These are phyloP conservation scores for Candida sphagnicola DNA, from an alignment of 805 yeast species.

Conservation along the genomic window DNA sequence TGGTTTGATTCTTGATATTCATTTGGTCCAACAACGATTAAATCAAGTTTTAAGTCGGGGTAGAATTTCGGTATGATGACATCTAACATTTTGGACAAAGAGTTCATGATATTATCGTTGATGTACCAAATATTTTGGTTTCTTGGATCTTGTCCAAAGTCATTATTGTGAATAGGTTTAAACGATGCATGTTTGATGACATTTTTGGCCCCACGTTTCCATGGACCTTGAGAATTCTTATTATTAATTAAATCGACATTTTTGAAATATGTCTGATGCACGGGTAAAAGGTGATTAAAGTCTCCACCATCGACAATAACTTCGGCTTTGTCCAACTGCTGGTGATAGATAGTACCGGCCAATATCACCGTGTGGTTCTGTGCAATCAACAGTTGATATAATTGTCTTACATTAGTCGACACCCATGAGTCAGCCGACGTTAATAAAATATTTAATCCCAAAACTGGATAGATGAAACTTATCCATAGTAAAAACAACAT, in stretches of 20 bases:
- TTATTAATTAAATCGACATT: constrained; percentile 9
- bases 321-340: not conserved
- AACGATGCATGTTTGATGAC: not conserved
- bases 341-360: constrained; percentile 27
- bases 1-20: constrained; percentile 15
- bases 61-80: constrained; percentile 21
- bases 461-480: not conserved
- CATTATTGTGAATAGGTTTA: constrained; percentile 6
- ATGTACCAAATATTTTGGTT: constrained; percentile 31
- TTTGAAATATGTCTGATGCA: constrained; percentile 26
- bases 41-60: constrained; percentile 24
- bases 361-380: constrained; percentile 28
- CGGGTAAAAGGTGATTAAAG: constrained; percentile 28
- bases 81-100: constrained; percentile 22
- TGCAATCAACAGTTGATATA: constrained; percentile 22
- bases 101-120: constrained; percentile 21
- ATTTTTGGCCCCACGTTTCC: constrained; percentile 2
- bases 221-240: constrained; percentile 14
- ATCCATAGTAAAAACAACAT: not conserved
- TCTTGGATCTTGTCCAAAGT: constrained; percentile 33
- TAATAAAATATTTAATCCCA: constrained; percentile 25
- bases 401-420: constrained; percentile 25
- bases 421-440: constrained; percentile 37
- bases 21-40: constrained; percentile 33
- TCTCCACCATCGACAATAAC: constrained; percentile 26